Evolutionary conservation across 305 asterid genomes (phyloP), one percentile per base, ranked within the genome.

Genomic region (Fraxinus sp.): DNA sequence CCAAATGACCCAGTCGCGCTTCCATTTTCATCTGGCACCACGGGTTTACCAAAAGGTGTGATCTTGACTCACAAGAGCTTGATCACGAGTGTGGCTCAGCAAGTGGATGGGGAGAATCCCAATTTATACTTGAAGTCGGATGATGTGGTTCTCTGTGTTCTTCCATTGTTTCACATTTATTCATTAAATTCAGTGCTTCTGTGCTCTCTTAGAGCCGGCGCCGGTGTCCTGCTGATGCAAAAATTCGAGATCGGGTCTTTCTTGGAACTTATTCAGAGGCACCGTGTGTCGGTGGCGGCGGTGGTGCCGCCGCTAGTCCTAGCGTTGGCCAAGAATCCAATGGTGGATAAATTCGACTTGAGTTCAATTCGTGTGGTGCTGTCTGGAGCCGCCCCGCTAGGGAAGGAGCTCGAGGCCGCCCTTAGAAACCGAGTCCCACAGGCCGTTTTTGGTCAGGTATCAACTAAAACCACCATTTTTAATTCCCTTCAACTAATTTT

Each of bases 301-400:
- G 96, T 94, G 80, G 98, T 94, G 86, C 98, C 98, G 77, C 98
- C 97, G 77, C 71, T 94, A 26, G 98, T 94, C 3, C 49, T 94
- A 81, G 97, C 97, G 43, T 68, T 94, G 87, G 98, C 98, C 0
- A 94, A 92, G 90, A 94, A 90, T 26, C 93, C 97, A 10, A 14
- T 89, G 90, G 93, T 94, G 76, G 97, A 90, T 33, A 83, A 84
- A 6, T 94, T 79, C 83, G 96, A 94, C 72, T 83, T 94, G 89
- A 92, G 92, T 82, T 92, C 98, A 1, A 91, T 94, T 0, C 71
- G 96, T 28, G 5, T 89, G 88, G 98, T 94, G 85, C 14, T 92
- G 79, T 94, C 98, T 0, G 98, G 98, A 57, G 98, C 98, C 8
- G 98, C 98, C 37, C 97, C 98, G 85, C 91, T 94, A 1, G 98